Base-by-base conservation (phyloP, 768 basidiomycete genomes). In the Termitomyces titanicus region DNA sequence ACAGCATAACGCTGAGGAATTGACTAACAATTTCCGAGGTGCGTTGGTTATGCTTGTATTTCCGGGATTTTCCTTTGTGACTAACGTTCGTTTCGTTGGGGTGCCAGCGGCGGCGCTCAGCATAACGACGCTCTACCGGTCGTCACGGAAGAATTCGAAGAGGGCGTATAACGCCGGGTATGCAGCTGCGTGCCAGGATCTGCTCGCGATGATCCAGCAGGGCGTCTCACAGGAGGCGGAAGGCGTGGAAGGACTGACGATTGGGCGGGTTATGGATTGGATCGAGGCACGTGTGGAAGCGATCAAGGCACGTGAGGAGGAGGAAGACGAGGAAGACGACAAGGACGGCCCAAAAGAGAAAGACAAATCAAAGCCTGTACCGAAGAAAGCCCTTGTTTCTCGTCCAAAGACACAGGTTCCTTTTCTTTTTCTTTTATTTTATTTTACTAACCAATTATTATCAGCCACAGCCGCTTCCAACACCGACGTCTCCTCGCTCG, bases 21-120 rank as follows among this genome's bases (percentile, higher is more conserved):
- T 93, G 1, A 72, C 86, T 9, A 86, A 89, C 68, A 89, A 92
- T 63, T 92, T 92, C 68, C 85, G 85, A 82, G 88, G 90, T 89
- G 51, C 12, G 56, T 56, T 18, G 34, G 38, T 15, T 33, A 24
- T 42, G 13, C 22, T 20, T 38, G 38, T 40, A 51, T 47, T 38
- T 20, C 33, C 20, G 45, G 20, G 22, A 58, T 60, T 57, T 42
- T 58, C 65, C 63, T 69, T 66, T 13, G 60, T 51, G 45, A 55
- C 54, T 37, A 52, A 47, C 46, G 54, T 60, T 58, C 47, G 48
- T 42, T 54, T n/a, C n/a, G 29, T 58, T 47, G 46, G n/a, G 29
- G 29, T 29, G 9, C 29, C 57, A 93, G 90, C 88, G 56, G 90
- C 90, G 58, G 91, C 90, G 1, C 74, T 92, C 48, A 89, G 88